Base-by-base conservation (phyloP, 768 basidiomycete genomes). In the Suillus decipiens region DNA sequence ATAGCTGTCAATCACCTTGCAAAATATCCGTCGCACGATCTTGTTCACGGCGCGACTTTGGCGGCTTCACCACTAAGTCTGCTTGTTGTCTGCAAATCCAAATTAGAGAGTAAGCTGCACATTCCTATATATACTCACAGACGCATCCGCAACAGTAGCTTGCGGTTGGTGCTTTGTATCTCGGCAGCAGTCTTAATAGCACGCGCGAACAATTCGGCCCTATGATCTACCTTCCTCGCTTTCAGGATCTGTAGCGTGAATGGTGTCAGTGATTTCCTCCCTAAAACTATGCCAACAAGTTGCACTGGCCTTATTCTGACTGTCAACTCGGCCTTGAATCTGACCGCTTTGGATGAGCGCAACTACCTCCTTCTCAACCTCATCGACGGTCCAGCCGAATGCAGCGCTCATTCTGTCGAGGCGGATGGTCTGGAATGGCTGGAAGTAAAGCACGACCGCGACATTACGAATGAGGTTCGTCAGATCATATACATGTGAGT, bases 371-470 rank as follows among this genome's bases (percentile, higher is more conserved):
- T 77, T 76, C 73, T 93, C 88, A 36, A 93, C 86, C 64, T 89
- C 85, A 3, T 86, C 85, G 8, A 91, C 76, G 0, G 81, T 80
- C 87, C 91, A 89, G 3, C 95, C 95, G 70, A 98, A 96, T 11
- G 95, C 93, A 2, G 77, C 73, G 42, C 90, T 88, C 93, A 97
- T 96, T 41, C 89, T 84, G 48, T 89, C 87, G 34, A 98, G 83
- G 48, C 86, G 82, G 72, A 97, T 93, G 10, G 91, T 86, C 33
- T 90, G 83, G 75, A 95, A 99, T 0, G 96, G 96, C 68, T 88
- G 85, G 80, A 97, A 95, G 77, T 96, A 98, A 55, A 94, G 84
- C n/a, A 86, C 80, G 56, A 98, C 81, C 0, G 93, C 89, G 63
- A 86, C 87, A 67, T 89, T 87, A 45, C 86, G 87, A 75, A 98